Conservation (phyloP, 192 early-diverging fungal genomes). For the Ambispora gerdemannii region DNA sequence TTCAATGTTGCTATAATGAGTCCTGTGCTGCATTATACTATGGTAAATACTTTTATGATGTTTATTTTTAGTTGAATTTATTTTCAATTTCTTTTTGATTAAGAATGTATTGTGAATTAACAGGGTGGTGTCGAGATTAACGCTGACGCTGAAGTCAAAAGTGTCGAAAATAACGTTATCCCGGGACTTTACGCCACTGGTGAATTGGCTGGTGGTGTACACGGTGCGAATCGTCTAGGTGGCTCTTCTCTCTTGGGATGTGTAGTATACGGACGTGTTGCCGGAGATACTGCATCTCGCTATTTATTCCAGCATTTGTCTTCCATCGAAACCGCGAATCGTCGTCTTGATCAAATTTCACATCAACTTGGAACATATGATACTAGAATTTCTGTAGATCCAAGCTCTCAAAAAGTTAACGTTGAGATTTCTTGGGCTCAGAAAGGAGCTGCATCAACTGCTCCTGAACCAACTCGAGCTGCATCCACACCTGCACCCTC, state of each 20-base stretch:
- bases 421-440: constrained; percentile 51
- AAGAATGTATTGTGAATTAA: too few species aligned
- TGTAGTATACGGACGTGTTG: constrained; percentile 93
- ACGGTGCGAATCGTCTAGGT: constrained; percentile 94
- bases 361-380: constrained; percentile 63
- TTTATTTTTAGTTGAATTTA: constrained; percentile 31
- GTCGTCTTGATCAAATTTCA: constrained; percentile 65
- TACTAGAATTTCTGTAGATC: constrained; percentile 44
- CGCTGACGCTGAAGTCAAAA: constrained; percentile 61
- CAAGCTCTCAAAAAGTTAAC: constrained; percentile 43
- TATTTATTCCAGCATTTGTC: constrained; percentile 57
- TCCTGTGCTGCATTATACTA: constrained; percentile 84
- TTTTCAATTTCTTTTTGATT: too few species aligned
- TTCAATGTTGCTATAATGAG: constrained; percentile 73
- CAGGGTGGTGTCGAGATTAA: constrained; percentile 84
- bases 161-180: constrained; percentile 52
- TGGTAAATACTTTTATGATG: constrained; percentile 46
- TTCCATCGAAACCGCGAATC: constrained; percentile 49
- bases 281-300: constrained; percentile 67
- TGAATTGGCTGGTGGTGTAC: constrained; percentile 94
- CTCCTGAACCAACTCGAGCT: constrained; percentile 36
- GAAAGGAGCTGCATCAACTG: constrained; percentile 39
- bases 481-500: constrained; percentile 34
- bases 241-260: constrained; percentile 93
- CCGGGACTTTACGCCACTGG: constrained; percentile 87